Evolutionary conservation across 305 asterid species (phyloP), one percentile per base, ranked within the genome.

Genomic region (Ajuga reptans): DNA sequence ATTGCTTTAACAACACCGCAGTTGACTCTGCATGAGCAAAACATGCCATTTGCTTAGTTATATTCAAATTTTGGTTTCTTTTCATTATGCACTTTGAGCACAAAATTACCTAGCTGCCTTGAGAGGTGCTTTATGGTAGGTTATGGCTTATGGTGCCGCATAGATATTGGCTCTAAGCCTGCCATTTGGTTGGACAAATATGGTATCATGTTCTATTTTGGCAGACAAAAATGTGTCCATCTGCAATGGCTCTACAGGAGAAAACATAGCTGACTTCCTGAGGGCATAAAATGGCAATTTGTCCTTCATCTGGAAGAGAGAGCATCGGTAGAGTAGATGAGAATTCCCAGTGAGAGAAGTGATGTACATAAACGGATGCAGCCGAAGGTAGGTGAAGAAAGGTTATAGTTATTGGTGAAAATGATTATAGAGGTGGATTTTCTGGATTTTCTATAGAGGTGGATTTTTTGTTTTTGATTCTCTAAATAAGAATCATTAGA

Each of bases 91-190:
- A 11, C 29, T 12, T 2, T 18, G 33, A 21, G 24, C 56, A 46
- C 36, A 47, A 73, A 37, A 39, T 36, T 27, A 36, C 36, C 68
- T 27, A n/a, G 54, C 53, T 66, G 14, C 39, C 68, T 69, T 43
- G 57, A 45, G 37, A 57, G 42, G 42, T 54, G 72, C 24, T 47
- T 70, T 49, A 57, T 14, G 15, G 14, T 21, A 21, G 1, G 27
- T n/a, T n/a, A 2, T 21, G 27, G 27, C 1, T 21, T 21, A 21
- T 21, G 27, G 27, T 21, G 17, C 45, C 62, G 64, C 55, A 54
- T 54, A 47, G 33, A 17, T 50, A 15, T 7, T 50, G 56, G 29
- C n/a, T n/a, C n/a, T n/a, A n/a, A n/a, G n/a, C n/a, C n/a, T n/a
- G n/a, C n/a, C n/a, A n/a, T n/a, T n/a, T n/a, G n/a, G n/a, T n/a